These are phyloP conservation scores for Gautieria morchelliformis DNA, from an alignment of 768 basidiomycete genomes.

Conservation along the genomic window DNA sequence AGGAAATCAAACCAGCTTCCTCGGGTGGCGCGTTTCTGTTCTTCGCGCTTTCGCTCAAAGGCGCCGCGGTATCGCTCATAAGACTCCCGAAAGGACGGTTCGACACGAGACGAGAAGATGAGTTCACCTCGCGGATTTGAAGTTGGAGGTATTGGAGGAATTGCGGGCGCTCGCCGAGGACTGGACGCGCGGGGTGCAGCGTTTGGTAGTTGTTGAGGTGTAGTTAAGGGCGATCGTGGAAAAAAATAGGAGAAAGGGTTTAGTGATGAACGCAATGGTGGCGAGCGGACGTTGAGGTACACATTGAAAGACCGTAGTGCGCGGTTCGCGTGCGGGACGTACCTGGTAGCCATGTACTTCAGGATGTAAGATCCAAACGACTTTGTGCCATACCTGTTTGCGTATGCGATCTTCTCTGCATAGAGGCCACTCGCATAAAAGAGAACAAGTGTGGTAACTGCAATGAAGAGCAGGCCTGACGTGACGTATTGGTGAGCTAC, in stretches of 20 bases:
- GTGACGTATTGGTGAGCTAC: slow-evolving; percentile 64
- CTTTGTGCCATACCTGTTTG: slow-evolving; percentile 65
- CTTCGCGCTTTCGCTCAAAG: slow-evolving; percentile 73
- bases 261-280: slow-evolving; percentile 51
- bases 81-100: slow-evolving; percentile 70
- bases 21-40: slow-evolving; percentile 34
- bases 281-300: slow-evolving; percentile 88
- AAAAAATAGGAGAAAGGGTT: slow-evolving; percentile 55
- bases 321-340: slow-evolving; percentile 91
- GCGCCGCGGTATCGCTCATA: slow-evolving; percentile 87
- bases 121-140: slow-evolving; percentile 91
- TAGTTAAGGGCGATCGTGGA: slow-evolving; percentile 27
- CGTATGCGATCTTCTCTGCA: slow-evolving; percentile 90
- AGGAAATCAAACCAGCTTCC: neutral
- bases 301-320: slow-evolving; percentile 91
- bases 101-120: slow-evolving; percentile 88
- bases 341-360: slow-evolving; percentile 39
- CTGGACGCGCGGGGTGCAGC: slow-evolving; percentile 18
- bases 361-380: neutral
- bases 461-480: slow-evolving; percentile 75
- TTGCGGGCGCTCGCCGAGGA: slow-evolving; percentile 30
- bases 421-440: slow-evolving; percentile 98
- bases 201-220: slow-evolving; percentile 24
- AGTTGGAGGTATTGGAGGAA: slow-evolving; percentile 81
- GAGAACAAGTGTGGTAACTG: slow-evolving; percentile 80